Conservation (phyloP, 2,329 filamentous ascomycete species). For the Trichoderma sp. region DNA sequence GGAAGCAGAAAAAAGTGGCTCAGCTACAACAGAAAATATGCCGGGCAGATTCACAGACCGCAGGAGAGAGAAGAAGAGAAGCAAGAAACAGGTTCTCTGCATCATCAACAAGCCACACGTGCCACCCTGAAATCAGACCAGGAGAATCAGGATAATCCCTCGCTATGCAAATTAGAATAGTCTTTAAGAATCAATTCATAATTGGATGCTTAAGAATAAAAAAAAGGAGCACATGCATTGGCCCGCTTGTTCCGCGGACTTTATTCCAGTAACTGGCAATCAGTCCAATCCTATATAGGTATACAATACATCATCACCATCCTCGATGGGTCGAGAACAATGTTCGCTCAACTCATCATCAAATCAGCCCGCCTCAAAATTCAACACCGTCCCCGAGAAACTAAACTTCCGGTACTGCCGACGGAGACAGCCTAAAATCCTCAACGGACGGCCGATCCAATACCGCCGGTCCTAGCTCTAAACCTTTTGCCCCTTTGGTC, state of each 20-base stretch:
- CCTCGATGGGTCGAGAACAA: background rate
- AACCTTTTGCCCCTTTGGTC: background rate
- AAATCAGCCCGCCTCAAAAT: background rate
- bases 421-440: background rate
- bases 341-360: no score
- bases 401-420: background rate
- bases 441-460: background rate
- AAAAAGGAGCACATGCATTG: background rate
- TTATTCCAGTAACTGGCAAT: background rate
- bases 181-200: background rate
- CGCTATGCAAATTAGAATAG: background rate
- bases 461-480: background rate
- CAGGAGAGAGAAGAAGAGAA: background rate
- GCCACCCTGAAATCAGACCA: background rate
- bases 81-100: background rate
- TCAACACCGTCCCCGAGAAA: background rate
- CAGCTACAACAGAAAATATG: background rate
- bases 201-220: background rate
- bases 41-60: no score
- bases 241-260: background rate
- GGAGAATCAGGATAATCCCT: background rate
- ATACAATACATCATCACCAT: background rate
- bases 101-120: background rate
- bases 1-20: background rate
- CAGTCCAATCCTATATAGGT: background rate